Evolutionary conservation across 2,329 filamentous ascomycete genomes (phyloP).

Genomic region (Ceratocystis papillata): DNA sequence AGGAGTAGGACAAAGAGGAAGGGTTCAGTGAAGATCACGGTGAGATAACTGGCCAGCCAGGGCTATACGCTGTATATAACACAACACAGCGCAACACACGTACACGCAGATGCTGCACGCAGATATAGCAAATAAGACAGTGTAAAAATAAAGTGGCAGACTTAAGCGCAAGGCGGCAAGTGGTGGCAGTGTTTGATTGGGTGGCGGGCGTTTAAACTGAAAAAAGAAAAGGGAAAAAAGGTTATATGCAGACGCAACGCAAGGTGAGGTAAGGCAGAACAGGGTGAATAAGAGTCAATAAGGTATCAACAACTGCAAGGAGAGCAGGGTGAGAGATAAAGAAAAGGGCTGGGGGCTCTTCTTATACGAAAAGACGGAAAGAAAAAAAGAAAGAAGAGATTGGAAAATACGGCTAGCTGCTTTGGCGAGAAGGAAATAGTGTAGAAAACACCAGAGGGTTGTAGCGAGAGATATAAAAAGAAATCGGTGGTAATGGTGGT

Average conservation of each 20-base stretch:
- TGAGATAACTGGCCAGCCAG: no score
- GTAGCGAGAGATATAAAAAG: background rate
- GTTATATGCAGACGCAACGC: background rate
- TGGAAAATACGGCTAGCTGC: background rate
- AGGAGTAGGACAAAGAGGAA: background rate
- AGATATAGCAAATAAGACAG: background rate
- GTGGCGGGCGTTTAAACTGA: background rate
- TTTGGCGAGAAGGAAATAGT: background rate
- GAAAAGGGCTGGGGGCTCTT: background rate
- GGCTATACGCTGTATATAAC: background rate
- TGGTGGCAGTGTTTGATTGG: background rate
- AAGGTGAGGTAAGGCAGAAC: background rate
- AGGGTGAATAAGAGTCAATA: background rate
- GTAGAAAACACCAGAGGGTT: background rate
- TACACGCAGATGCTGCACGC: background rate
- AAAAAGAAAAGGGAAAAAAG: no score
- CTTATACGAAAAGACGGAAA: background rate
- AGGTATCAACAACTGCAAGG: background rate
- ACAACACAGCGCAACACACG: no score
- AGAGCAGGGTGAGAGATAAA: background rate
- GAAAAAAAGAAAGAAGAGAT: background rate
- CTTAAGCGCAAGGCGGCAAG: background rate
- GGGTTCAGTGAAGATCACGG: background rate
- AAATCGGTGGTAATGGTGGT: background rate
- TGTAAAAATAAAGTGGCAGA: conserved; percentile 6